Evolutionary conservation across 371 early-diverging fungal species (phyloP).

Genomic region (Coemansia sp.): DNA sequence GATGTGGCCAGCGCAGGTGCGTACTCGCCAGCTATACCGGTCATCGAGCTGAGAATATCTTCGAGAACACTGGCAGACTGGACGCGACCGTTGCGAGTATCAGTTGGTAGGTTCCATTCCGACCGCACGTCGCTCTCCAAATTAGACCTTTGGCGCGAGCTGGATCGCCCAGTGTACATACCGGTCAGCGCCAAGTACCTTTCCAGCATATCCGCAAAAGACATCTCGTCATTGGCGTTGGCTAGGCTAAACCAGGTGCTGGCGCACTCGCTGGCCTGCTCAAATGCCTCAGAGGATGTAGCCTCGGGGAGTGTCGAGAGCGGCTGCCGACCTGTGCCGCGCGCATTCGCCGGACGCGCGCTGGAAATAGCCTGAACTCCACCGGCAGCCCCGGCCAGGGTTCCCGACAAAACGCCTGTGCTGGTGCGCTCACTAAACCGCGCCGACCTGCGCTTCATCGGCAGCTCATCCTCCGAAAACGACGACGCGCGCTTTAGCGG

Average conservation of each 20-base stretch:
- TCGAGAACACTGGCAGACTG: background rate
- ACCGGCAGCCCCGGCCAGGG: background rate
- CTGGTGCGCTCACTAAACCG: conserved; percentile 38
- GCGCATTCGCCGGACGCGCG: background rate
- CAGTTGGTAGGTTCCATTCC: background rate
- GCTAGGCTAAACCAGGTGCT: conserved; percentile 9
- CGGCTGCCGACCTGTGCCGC: conserved; percentile 1
- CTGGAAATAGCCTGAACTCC: background rate
- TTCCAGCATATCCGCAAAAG: background rate
- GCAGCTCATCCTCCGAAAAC: conserved; percentile 42
- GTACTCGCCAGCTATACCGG: background rate
- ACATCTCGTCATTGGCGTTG: background rate
- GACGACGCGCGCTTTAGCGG: conserved; percentile 22
- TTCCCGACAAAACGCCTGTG: background rate
- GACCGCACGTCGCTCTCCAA: background rate
- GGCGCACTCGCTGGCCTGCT: conserved; percentile 6
- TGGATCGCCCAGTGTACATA: background rate
- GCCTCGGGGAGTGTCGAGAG: conserved; percentile 2
- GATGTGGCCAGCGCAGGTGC: background rate
- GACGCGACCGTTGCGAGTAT: background rate
- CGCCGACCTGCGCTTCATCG: conserved; percentile 40
- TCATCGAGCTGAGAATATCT: background rate
- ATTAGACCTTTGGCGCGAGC: background rate
- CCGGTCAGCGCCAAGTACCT: background rate
- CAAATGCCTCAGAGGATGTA: conserved; percentile 13